These are phyloP conservation scores for Solanum chilense DNA, from an alignment of 257 asterid species.

Conservation along the genomic window DNA sequence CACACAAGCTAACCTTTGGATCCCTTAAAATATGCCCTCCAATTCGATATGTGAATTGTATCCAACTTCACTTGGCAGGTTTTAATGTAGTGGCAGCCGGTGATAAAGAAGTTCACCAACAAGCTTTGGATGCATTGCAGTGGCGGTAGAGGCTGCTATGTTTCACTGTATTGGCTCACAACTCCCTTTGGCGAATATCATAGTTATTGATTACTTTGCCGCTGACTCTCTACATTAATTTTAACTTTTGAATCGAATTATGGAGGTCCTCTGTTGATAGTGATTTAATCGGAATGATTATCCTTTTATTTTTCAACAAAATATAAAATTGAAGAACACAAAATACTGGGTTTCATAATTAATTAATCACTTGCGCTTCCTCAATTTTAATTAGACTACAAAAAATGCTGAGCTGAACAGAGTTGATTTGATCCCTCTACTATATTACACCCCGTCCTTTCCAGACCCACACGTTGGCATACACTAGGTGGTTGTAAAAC, in stretches of 20 bases:
- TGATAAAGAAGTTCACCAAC: constrained; percentile 48
- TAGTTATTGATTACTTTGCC: not conserved
- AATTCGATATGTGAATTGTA: not conserved
- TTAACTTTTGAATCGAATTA: not conserved
- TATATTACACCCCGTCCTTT: not conserved
- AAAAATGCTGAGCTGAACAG: not conserved
- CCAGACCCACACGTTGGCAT: not conserved
- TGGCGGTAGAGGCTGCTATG: constrained; percentile 25
- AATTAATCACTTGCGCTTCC: not conserved
- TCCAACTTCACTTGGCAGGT: constrained; percentile 24
- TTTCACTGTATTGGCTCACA: not conserved
- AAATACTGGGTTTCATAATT: not conserved
- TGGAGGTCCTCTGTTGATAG: not conserved
- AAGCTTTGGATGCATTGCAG: constrained; percentile 45
- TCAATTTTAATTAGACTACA: not conserved
- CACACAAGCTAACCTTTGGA: not conserved
- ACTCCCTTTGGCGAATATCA: not conserved
- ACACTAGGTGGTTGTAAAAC: not conserved
- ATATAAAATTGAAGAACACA: not conserved
- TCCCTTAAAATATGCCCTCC: not conserved
- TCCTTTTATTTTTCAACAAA: not conserved
- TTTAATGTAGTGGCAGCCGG: constrained; percentile 89
- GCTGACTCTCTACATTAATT: not conserved
- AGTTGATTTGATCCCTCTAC: not conserved
- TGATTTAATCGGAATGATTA: not conserved